phyloP scores from a whole-genome alignment of 108 stramenopile genomes.

The Stephanodiscus triporus region DNA sequence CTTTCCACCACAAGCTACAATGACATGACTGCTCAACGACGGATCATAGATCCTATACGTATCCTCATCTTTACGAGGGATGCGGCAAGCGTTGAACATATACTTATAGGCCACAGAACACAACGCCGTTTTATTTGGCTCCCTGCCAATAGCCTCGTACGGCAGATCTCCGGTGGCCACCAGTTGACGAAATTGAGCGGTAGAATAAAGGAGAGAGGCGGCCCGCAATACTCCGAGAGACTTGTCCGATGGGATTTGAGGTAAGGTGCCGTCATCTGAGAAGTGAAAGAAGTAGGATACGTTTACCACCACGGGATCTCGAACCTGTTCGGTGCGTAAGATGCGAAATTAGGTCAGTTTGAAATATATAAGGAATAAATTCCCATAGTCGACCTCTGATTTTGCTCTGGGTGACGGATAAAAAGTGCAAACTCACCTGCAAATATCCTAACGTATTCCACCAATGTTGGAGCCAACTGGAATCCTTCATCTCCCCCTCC shows the following conservation, averaged over 20 bases:
- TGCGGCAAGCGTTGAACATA: constrained; percentile 91
- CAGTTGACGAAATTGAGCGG: constrained; percentile 73
- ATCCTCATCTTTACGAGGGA: constrained; percentile 75
- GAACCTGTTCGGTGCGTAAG: constrained; percentile 37
- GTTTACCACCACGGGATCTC: constrained; percentile 86
- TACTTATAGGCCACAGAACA: constrained; percentile 89
- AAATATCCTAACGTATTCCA: constrained; percentile 90
- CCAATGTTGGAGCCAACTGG: constrained; percentile 86
- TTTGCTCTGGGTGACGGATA: neutral
- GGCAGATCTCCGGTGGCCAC: constrained; percentile 71
- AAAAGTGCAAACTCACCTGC: constrained; percentile 34
- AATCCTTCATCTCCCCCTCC: constrained; percentile 55
- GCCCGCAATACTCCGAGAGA: constrained; percentile 53
- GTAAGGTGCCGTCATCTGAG: constrained; percentile 65
- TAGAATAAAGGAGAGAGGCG: constrained; percentile 72
- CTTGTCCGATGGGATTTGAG: constrained; percentile 24
- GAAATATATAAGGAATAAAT: neutral
- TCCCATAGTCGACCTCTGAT: no score
- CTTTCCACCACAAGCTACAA: constrained; percentile 73
- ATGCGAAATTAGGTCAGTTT: neutral
- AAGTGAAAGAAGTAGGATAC: constrained; percentile 92
- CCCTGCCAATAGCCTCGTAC: constrained; percentile 67
- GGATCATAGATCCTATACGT: constrained; percentile 85
- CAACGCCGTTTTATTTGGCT: constrained; percentile 62
- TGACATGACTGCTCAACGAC: constrained; percentile 62